These are phyloP conservation scores for Dothideomycetes sp. DNA, from an alignment of 2,329 filamentous ascomycete genomes.

Conservation along the genomic window DNA sequence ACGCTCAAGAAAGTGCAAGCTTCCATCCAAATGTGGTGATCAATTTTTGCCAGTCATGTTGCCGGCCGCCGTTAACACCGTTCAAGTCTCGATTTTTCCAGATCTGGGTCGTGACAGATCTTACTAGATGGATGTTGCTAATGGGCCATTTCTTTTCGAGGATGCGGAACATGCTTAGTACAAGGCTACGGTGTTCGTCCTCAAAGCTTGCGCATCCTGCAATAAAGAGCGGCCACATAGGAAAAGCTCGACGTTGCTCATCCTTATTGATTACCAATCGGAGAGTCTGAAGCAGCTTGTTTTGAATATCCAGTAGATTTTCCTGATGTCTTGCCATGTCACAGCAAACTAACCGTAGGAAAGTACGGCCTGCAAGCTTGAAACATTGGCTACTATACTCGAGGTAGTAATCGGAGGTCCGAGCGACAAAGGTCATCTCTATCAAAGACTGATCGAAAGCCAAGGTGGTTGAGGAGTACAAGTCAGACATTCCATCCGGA, in stretches of 20 bases:
- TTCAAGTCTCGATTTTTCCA: slow-evolving; percentile 5
- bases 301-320: not conserved
- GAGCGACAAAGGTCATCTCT: not conserved
- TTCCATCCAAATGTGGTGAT: slow-evolving; percentile 8
- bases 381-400: slow-evolving; percentile 2
- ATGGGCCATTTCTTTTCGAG: slow-evolving; percentile 6
- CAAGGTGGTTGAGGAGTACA: slow-evolving; percentile 1
- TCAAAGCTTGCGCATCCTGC: slow-evolving; percentile 2
- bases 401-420: not conserved
- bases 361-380: not conserved
- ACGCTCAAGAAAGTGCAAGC: slow-evolving; percentile 2
- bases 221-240: slow-evolving; percentile 7
- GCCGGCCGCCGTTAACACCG: not conserved
- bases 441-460: slow-evolving; percentile 1
- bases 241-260: slow-evolving; percentile 1
- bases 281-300: not conserved
- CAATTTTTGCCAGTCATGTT: slow-evolving; percentile 3
- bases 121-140: slow-evolving; percentile 1
- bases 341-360: not conserved
- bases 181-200: not conserved
- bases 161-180: slow-evolving; percentile 3
- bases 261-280: slow-evolving; percentile 3
- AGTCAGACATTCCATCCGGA: not conserved
- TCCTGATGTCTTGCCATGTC: not conserved
- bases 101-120: not conserved